These are phyloP conservation scores for Apiospora sp. DNA, from an alignment of 2,329 filamentous ascomycete genomes.

Conservation along the genomic window DNA sequence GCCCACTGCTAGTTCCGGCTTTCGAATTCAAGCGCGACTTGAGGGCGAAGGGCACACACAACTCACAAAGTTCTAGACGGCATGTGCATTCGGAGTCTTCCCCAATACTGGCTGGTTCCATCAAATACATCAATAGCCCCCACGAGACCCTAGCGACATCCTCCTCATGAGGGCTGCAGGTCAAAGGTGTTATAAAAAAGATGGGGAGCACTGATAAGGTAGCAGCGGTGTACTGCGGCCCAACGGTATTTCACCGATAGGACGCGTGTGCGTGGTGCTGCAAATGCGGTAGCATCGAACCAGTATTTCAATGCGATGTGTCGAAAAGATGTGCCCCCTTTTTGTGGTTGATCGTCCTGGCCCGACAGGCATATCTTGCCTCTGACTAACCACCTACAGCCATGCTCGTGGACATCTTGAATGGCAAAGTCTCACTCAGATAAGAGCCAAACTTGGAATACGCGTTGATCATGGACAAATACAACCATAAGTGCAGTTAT, in stretches of 20 bases:
- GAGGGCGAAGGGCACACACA: background rate
- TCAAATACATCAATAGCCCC: background rate
- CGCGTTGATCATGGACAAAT: background rate
- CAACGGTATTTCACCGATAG: slow-evolving; percentile 11
- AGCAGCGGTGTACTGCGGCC: slow-evolving; percentile 9
- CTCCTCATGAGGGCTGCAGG: background rate
- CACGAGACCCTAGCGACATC: background rate
- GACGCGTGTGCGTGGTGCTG: slow-evolving; percentile 12
- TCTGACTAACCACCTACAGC: background rate
- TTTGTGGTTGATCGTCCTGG: background rate
- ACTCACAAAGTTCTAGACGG: background rate
- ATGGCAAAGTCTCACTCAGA: background rate
- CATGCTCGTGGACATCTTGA: background rate
- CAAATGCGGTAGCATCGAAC: background rate
- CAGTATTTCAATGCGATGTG: background rate
- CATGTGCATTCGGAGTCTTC: background rate
- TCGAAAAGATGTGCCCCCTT: background rate
- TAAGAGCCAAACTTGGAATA: background rate
- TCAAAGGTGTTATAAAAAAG: background rate
- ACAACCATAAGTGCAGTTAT: background rate
- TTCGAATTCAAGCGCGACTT: background rate
- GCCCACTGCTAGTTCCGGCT: background rate
- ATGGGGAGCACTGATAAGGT: background rate
- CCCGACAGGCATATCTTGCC: background rate
- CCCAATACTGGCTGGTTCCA: background rate